phyloP scores from a whole-genome alignment of 2,329 filamentous ascomycete genomes.

The Fusarium tricinctum region DNA sequence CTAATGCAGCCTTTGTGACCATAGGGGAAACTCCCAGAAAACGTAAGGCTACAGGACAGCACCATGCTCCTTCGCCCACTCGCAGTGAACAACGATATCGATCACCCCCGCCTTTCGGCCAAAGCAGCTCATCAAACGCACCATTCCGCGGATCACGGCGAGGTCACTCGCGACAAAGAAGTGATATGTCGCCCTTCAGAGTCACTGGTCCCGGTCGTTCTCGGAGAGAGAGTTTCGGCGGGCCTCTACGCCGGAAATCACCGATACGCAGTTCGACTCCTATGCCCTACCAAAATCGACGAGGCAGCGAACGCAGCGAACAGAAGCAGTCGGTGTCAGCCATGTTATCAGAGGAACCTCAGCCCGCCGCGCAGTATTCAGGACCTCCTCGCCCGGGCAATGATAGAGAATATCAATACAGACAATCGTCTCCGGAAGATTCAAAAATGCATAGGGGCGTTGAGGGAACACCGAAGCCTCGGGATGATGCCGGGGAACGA shows the following conservation, averaged over 20 bases:
- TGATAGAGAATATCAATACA: conserved; percentile 33
- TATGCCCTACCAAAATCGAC: conserved; percentile 43
- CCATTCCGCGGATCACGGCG: conserved; percentile 45
- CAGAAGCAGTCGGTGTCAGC: conserved; percentile 55
- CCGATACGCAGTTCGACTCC: conserved; percentile 46
- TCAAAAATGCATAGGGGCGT: conserved; percentile 23
- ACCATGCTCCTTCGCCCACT: conserved; percentile 47
- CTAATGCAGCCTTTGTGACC: conserved; percentile 60
- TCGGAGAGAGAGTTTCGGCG: conserved; percentile 48
- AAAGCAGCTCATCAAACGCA: conserved; percentile 48
- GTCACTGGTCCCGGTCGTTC: conserved; percentile 44
- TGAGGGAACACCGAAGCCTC: conserved; percentile 31
- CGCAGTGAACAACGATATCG: conserved; percentile 51
- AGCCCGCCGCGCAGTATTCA: conserved; percentile 29
- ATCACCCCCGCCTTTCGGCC: conserved; percentile 53
- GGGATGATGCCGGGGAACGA: conserved; percentile 38
- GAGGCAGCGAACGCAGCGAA: conserved; percentile 48
- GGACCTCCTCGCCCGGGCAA: conserved; percentile 22
- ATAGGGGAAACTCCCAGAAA: conserved; percentile 85
- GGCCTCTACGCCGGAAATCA: conserved; percentile 45
- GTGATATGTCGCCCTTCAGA: conserved; percentile 56
- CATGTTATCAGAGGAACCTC: conserved; percentile 50
- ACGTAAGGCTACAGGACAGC: conserved; percentile 76
- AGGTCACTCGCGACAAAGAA: conserved; percentile 55
- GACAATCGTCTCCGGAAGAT: conserved; percentile 36